Conservation (phyloP, 371 early-diverging fungal species). For the Parasitella parasitica region DNA sequence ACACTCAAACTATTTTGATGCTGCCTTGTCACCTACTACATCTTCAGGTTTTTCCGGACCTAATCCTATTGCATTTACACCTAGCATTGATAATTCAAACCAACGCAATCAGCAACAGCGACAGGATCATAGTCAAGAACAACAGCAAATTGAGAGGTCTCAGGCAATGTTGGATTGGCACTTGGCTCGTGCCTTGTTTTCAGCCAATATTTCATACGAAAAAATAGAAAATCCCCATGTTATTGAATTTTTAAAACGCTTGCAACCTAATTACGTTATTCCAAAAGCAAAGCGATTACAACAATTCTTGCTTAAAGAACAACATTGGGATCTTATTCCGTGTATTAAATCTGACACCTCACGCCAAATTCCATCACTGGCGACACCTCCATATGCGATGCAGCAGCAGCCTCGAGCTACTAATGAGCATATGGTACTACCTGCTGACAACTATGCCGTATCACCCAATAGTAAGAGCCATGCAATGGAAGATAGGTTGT, state of each 20-base stretch:
- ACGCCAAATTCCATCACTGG: not conserved
- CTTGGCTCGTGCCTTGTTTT: slow-evolving; percentile 41
- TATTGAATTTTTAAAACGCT: slow-evolving; percentile 29
- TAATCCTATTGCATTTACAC: not conserved
- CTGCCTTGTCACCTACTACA: slow-evolving; percentile 2
- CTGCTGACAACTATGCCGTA: not conserved
- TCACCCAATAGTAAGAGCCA: not conserved
- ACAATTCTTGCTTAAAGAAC: slow-evolving; percentile 37
- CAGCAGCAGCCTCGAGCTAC: slow-evolving; percentile 10
- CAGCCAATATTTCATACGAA: slow-evolving; percentile 32
- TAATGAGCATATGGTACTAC: not conserved
- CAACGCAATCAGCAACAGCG: not conserved
- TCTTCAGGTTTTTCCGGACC: not conserved
- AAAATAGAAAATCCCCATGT: slow-evolving; percentile 34
- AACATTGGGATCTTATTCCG: slow-evolving; percentile 42
- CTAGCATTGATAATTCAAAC: not conserved
- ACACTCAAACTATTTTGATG: not conserved
- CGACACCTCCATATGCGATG: not conserved
- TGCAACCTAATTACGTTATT: slow-evolving; percentile 34
- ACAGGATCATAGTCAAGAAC: not conserved
- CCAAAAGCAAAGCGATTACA: slow-evolving; percentile 28
- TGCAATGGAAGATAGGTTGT: not conserved
- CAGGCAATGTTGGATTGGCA: slow-evolving; percentile 31
- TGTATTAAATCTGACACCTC: not conserved
- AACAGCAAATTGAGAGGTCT: not conserved